These are phyloP conservation scores for Bacidia gigantensis DNA, from an alignment of 495 filamentous ascomycete species.

Conservation along the genomic window DNA sequence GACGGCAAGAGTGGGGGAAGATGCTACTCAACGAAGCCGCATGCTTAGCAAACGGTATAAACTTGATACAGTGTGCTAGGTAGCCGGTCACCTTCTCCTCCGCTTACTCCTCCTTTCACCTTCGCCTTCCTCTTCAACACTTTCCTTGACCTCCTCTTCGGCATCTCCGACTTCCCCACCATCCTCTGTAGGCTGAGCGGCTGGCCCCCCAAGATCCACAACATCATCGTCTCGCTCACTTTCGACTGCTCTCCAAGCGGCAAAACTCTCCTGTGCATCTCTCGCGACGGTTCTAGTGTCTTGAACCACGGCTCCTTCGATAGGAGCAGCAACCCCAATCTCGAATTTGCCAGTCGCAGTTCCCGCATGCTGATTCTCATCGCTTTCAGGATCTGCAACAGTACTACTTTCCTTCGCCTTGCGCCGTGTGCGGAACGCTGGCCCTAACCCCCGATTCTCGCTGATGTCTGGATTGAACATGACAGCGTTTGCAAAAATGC, in stretches of 20 bases:
- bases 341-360: conserved; percentile 30
- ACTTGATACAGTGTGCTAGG: too few species aligned
- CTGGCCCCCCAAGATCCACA: conserved; percentile 7
- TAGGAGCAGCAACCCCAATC: conserved; percentile 5
- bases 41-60: too few species aligned
- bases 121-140: conserved; percentile 12
- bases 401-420: conserved; percentile 17
- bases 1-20: too few species aligned
- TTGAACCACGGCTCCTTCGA: conserved; percentile 54
- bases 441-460: conserved; percentile 47
- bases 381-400: conserved; percentile 13
- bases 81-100: conserved; percentile 1
- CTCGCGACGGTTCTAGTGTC: conserved; percentile 73
- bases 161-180: conserved; percentile 22
- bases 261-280: conserved; percentile 52
- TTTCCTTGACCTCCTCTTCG: conserved; percentile 17
- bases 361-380: conserved; percentile 28
- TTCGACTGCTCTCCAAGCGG: conserved; percentile 47
- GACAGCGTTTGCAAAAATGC: conserved; percentile 93
- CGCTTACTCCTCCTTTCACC: neutral
- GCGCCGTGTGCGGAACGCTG: conserved; percentile 34
- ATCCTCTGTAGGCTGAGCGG: conserved; percentile 17
- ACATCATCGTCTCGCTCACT: conserved; percentile 17
- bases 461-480: conserved; percentile 83
- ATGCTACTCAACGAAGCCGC: too few species aligned